Evolutionary conservation across 129 eudicot genomes (phyloP).

Genomic region (Dittrichia graveolens): DNA sequence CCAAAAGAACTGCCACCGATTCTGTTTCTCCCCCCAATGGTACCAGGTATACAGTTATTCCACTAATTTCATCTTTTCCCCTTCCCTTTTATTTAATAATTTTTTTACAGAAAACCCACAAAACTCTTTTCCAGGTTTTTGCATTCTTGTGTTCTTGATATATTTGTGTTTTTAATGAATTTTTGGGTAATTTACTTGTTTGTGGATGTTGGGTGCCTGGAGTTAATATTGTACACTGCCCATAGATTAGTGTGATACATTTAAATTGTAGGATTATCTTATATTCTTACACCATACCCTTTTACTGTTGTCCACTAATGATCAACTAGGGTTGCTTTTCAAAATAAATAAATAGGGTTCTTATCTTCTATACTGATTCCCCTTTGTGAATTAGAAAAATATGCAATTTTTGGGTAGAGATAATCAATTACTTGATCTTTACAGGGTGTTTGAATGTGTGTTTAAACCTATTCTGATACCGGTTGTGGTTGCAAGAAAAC

Average conservation of each 20-base stretch:
- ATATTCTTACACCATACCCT: background rate
- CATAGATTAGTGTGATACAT: background rate
- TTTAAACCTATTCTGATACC: too few relatives aligned
- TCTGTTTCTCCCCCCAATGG: slow-evolving; percentile 78
- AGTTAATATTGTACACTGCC: too few relatives aligned
- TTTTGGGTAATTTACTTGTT: slow-evolving; percentile 9
- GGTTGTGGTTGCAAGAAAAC: too few relatives aligned
- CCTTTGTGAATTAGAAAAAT: background rate
- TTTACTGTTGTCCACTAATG: background rate
- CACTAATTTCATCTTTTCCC: slow-evolving; percentile 17
- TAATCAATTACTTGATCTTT: too few relatives aligned
- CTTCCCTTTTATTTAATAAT: background rate
- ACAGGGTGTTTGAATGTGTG: slow-evolving; percentile 1
- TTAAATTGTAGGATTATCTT: background rate
- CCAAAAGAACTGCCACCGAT: slow-evolving; percentile 83
- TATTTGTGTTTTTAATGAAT: background rate
- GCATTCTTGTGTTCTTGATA: background rate
- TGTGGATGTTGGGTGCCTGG: slow-evolving; percentile 12
- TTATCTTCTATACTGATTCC: background rate
- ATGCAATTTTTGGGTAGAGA: background rate
- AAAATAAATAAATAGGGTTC: background rate
- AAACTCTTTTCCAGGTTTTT: slow-evolving; percentile 1
- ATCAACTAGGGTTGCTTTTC: background rate
- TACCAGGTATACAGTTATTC: slow-evolving; percentile 33
- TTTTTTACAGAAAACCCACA: background rate